phyloP scores from a whole-genome alignment of 345 rosid genomes.

The Luvunga scandens region DNA sequence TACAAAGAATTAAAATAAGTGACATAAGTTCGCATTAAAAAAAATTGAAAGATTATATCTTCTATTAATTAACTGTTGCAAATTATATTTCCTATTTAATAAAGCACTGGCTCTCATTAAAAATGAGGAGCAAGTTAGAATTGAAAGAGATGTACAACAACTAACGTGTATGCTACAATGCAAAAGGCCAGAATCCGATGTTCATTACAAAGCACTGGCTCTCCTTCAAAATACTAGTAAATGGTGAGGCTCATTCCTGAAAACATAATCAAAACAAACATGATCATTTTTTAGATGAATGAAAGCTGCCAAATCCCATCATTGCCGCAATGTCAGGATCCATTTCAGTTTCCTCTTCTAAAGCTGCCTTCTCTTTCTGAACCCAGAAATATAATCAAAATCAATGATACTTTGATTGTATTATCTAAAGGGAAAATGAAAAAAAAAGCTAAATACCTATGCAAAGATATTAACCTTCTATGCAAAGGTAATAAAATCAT shows the following conservation, averaged over 20 bases:
- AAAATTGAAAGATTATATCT: no score
- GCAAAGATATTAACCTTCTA: no score
- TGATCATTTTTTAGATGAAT: conserved; percentile 69
- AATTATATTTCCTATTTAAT: no score
- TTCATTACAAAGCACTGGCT: not conserved
- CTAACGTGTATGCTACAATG: not conserved
- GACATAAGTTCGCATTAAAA: no score
- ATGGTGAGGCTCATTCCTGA: not conserved
- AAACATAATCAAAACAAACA: not conserved
- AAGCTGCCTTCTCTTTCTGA: conserved; percentile 77
- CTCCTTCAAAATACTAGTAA: not conserved
- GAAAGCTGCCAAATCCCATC: conserved; percentile 98
- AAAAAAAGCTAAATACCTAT: not conserved
- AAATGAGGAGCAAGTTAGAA: not conserved
- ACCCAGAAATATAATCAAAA: not conserved
- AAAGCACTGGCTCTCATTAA: no score
- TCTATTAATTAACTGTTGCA: no score
- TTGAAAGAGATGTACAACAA: not conserved
- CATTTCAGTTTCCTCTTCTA: conserved; percentile 73
- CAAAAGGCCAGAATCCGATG: not conserved
- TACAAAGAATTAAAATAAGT: not conserved
- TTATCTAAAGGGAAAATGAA: not conserved
- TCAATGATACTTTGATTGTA: not conserved
- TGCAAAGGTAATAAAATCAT: no score
- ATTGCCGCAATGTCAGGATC: conserved; percentile 94